Evolutionary conservation across 192 early-diverging fungal genomes (phyloP).

Genomic region (Pecoramyces ruminantium): DNA sequence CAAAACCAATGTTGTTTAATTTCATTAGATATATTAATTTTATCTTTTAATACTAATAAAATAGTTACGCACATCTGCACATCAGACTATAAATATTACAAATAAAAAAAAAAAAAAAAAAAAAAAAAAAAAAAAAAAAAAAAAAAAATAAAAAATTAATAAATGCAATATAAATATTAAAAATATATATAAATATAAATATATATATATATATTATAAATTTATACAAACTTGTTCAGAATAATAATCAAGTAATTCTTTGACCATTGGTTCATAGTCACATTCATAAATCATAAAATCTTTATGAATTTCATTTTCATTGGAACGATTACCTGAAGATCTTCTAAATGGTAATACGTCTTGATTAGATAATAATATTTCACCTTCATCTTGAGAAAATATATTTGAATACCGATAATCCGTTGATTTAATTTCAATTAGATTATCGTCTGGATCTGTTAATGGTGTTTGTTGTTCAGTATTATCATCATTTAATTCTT

Average conservation of each 20-base stretch:
- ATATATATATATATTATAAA: no score
- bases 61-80: conserved; percentile 68
- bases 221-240: conserved; percentile 36
- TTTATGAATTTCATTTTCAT: neutral
- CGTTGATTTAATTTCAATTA: neutral
- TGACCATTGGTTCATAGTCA: conserved; percentile 20
- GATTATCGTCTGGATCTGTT: neutral
- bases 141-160: no score
- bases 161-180: no score
- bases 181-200: no score
- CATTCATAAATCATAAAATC: conserved; percentile 15
- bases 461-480: neutral
- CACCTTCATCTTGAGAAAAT: neutral
- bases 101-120: neutral
- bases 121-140: neutral
- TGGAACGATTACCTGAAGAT: neutral
- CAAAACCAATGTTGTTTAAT: conserved; percentile 44
- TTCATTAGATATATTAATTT: conserved; percentile 18
- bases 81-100: conserved; percentile 22
- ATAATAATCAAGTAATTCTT: conserved; percentile 48
- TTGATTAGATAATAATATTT: neutral
- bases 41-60: conserved; percentile 29
- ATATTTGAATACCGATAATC: neutral
- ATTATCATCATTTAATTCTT: neutral
- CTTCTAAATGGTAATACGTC: neutral